Conservation (phyloP, 768 basidiomycete genomes). For the Porphyrellus cyaneotinctus region DNA sequence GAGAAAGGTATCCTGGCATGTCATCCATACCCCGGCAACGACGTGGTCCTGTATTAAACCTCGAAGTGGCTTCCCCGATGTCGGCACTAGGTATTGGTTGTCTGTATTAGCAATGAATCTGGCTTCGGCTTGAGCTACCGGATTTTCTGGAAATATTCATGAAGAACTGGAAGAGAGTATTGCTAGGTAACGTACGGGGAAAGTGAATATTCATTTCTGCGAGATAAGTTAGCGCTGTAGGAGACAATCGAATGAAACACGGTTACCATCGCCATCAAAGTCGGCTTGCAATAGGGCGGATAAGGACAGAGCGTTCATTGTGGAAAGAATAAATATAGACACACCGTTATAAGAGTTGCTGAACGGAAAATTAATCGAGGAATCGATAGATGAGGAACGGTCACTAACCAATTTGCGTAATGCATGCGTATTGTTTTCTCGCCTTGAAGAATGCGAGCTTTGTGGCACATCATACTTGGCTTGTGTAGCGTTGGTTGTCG, state of each 20-base stretch:
- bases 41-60: conserved; percentile 99
- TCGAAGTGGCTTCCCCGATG: conserved; percentile 95
- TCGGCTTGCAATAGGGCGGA: conserved; percentile 50
- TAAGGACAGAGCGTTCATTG: conserved; percentile 5
- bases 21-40: conserved; percentile 99
- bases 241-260: not conserved
- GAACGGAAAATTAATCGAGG: conserved; percentile 15
- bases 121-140: conserved; percentile 92
- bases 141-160: conserved; percentile 60
- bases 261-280: conserved; percentile 86
- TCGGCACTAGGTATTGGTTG: conserved; percentile 98
- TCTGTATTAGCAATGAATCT: conserved; percentile 95
- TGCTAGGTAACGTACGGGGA: conserved; percentile 62
- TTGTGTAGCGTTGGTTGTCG: conserved; percentile 98
- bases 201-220: conserved; percentile 99
- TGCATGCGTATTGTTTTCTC: conserved; percentile 99
- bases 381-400: not conserved
- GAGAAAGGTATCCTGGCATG: conserved; percentile 91
- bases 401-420: conserved; percentile 92
- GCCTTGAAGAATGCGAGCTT: conserved; percentile 83
- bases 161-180: not conserved
- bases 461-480: conserved; percentile 99
- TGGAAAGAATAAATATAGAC: conserved; percentile 20
- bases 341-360: conserved; percentile 97
- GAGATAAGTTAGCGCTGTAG: conserved; percentile 4